Conservation (phyloP, 768 basidiomycete species). For the Collybia nuda region DNA sequence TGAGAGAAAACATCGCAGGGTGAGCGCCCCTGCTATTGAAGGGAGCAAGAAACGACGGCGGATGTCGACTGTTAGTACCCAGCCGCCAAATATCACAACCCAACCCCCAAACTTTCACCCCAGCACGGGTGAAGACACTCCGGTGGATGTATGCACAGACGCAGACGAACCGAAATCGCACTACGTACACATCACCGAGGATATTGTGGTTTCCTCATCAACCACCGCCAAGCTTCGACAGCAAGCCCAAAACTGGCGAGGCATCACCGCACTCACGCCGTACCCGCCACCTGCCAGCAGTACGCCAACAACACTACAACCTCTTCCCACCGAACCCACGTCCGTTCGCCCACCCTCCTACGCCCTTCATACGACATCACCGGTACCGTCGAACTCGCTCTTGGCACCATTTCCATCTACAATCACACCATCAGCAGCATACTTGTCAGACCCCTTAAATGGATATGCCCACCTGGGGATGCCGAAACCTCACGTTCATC, state of each 20-base stretch:
- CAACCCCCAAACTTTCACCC: slow-evolving; percentile 7
- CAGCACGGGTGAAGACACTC: slow-evolving; percentile 39
- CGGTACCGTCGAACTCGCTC: slow-evolving; percentile 53
- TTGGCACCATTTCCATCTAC: slow-evolving; percentile 65
- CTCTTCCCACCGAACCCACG: slow-evolving; percentile 23
- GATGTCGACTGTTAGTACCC: slow-evolving; percentile 16
- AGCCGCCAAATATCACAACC: slow-evolving; percentile 16
- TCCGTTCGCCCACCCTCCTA: slow-evolving; percentile 58
- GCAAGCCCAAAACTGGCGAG: slow-evolving; percentile 67
- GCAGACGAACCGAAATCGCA: slow-evolving; percentile 44
- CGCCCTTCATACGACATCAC: slow-evolving; percentile 60
- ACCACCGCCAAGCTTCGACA: slow-evolving; percentile 51
- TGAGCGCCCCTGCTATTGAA: slow-evolving; percentile 32
- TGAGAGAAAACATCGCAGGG: slow-evolving; percentile 35
- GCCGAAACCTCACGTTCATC: slow-evolving; percentile 82
- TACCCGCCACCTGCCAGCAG: slow-evolving; percentile 9
- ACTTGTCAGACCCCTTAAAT: slow-evolving; percentile 80
- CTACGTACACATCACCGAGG: slow-evolving; percentile 45
- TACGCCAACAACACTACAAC: slow-evolving; percentile 9
- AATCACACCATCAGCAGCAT: slow-evolving; percentile 64
- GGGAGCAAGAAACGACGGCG: slow-evolving; percentile 31
- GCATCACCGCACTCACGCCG: slow-evolving; percentile 51
- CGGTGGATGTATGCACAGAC: slow-evolving; percentile 34
- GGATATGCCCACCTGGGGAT: slow-evolving; percentile 83
- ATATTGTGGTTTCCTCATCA: slow-evolving; percentile 41